Base-by-base conservation (phyloP, 495 filamentous ascomycete species). In the Xylaria sp. region DNA sequence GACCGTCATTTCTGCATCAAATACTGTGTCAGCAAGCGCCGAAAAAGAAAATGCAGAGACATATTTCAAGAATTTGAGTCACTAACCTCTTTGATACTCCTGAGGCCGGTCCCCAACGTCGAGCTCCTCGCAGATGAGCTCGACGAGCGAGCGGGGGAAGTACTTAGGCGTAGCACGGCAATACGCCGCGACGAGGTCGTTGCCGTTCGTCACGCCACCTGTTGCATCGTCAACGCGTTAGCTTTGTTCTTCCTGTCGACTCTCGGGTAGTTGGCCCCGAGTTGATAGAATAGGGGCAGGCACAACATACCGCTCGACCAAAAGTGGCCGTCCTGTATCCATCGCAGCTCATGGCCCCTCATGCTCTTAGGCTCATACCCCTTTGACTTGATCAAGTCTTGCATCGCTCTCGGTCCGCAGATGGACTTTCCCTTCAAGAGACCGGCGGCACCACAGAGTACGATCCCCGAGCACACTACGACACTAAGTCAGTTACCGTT, bases 201-300 rank as follows among this genome's bases (percentile, higher is more conserved):
- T 87, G 9, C 88, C 88, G 71, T 90, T 90, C 31, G 89, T 90
- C 31, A 91, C 82, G 53, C 87, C 88, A 11, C 88, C 88, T 90
- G 53, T 69, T 53, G 14, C n/a, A 50, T 53, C 15, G 24, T 66
- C 31, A 14, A 21, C 57, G 50, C 33, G 41, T 67, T 53, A 75
- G 68, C 46, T 21, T 33, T 2, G 26, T 12, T 7, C 41, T n/a
- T 33, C 9, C 7, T 12, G 26, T 26, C 26, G 21, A 26, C 8
- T 26, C 35, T 43, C 12, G 58, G n/a, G 19, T 7, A 40, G 5
- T 5, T 15, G 24, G 11, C 14, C 5, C 9, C 21, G 59, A 9
- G 37, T 29, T 21, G 53, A 53, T 53, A 59, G 37, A 55, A n/a
- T n/a, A n/a, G n/a, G n/a, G n/a, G n/a, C n/a, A n/a, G 66, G 21